Evolutionary conservation across 2,329 filamentous ascomycete genomes (phyloP), one percentile per base, ranked within the genome.

Genomic region (Fusarium vanettenii): DNA sequence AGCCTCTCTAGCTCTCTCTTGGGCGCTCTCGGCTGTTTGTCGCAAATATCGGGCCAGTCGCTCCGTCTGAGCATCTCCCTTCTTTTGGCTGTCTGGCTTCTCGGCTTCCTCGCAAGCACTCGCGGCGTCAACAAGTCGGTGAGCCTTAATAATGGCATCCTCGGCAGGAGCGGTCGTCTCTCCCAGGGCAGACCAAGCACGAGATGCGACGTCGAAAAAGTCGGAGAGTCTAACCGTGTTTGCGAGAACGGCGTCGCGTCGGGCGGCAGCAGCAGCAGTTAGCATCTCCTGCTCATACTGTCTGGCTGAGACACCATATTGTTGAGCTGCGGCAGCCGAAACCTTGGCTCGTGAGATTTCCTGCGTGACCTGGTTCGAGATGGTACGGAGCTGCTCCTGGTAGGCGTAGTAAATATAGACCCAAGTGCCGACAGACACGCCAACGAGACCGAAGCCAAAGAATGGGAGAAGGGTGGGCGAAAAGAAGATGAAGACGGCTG

Each of bases 241-340:
- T 0, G 71, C 33, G 7, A 33, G 25, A 13, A 73, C 33, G 6
- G 71, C 71, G 9, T 74, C 71, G 0, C 71, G 71, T 20, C 71
- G 7, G 0, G 67, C 71, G 2, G 67, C 43, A 5, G 60, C 43
- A 0, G 71, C 71, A 0, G 68, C 57, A 0, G 25, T 60, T 1
- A 62, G 41, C 55, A 73, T 73, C 14, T 74, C 71, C 1, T 73
- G 64, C 1, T 73, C 71, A 6, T 73, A 74, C 7, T 59, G 73
- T 1, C 69, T 52, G 1, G 71, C 71, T 11, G 57, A 39, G 0
- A 18, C 13, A 0, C 71, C 71, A 3, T 65, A 73, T 5, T 74
- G 71, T 0, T 57, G 56, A 0, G 71, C 67, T 7, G 73, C 71
- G 0, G 60, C 68, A 4, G 71, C 71, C 0, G 71, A 72, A 0